A percentile compares a stretch with the other conserved stretches of the same genome.
phyloP scores from a whole-genome alignment of 2,329 filamentous ascomycete genomes.

The Truncatella angustata region DNA sequence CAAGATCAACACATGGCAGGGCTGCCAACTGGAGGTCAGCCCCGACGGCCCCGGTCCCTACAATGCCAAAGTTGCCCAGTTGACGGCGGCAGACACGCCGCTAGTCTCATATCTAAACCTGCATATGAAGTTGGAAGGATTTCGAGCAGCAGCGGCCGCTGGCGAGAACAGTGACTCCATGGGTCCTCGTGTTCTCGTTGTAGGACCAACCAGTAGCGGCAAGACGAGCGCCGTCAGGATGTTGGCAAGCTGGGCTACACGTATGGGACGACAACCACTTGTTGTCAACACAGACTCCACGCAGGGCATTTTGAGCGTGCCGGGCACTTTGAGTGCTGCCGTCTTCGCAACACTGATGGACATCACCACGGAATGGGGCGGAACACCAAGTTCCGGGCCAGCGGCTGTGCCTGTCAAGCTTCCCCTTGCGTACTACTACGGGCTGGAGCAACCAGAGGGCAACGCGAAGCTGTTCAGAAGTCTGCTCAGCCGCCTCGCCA shows the following conservation, averaged over 20 bases:
- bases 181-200: slow-evolving; percentile 80
- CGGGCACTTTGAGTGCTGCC: slow-evolving; percentile 82
- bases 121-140: slow-evolving; percentile 78
- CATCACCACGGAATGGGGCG: slow-evolving; percentile 78
- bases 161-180: slow-evolving; percentile 32
- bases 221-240: slow-evolving; percentile 82
- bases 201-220: slow-evolving; percentile 74
- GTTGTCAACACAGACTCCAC: slow-evolving; percentile 82
- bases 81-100: slow-evolving; percentile 74
- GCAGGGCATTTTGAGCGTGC: slow-evolving; percentile 74
- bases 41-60: slow-evolving; percentile 48
- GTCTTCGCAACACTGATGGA: slow-evolving; percentile 86
- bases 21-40: slow-evolving; percentile 79
- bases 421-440: slow-evolving; percentile 88
- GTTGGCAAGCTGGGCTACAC: slow-evolving; percentile 75
- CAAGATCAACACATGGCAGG: slow-evolving; percentile 89
- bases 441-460: slow-evolving; percentile 69
- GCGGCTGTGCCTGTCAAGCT: slow-evolving; percentile 87
- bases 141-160: slow-evolving; percentile 60
- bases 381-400: slow-evolving; percentile 85
- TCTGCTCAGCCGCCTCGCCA: slow-evolving; percentile 72
- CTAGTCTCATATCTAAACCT: slow-evolving; percentile 80
- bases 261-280: slow-evolving; percentile 70
- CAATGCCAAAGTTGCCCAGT: slow-evolving; percentile 57
- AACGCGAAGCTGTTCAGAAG: slow-evolving; percentile 71